phyloP scores from a whole-genome alignment of 176 grass and related monocot species.

The Canna indica region DNA sequence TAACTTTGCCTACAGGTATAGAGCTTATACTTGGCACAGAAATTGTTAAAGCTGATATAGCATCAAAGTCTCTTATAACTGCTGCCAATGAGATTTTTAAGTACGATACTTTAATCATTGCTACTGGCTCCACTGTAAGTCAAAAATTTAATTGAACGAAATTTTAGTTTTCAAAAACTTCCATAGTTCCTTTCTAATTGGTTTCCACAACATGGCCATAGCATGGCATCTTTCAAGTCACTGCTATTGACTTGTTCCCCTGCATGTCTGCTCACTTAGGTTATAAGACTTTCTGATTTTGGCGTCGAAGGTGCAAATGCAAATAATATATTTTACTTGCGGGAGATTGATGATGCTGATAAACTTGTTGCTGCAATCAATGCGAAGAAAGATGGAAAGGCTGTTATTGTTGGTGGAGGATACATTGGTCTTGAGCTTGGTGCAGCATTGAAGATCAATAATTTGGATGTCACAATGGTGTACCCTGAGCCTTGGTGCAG shows the following conservation, averaged over 20 bases:
- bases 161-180: background rate
- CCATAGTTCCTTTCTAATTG: no score
- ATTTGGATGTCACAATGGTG: constrained; percentile 96
- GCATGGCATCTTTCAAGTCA: background rate
- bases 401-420: constrained; percentile 85
- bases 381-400: constrained; percentile 91
- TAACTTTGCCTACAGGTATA: constrained; percentile 46
- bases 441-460: constrained; percentile 60
- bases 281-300: constrained; percentile 80
- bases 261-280: constrained; percentile 24
- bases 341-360: constrained; percentile 83
- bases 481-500: constrained; percentile 98
- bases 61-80: constrained; percentile 65
- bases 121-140: constrained; percentile 83
- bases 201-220: no score
- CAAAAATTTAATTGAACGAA: background rate
- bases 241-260: background rate
- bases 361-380: constrained; percentile 73
- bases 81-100: constrained; percentile 64
- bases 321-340: constrained; percentile 86
- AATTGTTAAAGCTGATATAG: constrained; percentile 86
- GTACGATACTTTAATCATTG: constrained; percentile 75
- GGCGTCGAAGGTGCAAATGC: constrained; percentile 75
- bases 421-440: constrained; percentile 95
- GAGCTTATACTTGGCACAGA: constrained; percentile 86